Evolutionary conservation across 1,284 basidiomycete species (phyloP), one percentile per base, ranked within the genome.

Genomic region (Rhodotorula mucilaginosa): DNA sequence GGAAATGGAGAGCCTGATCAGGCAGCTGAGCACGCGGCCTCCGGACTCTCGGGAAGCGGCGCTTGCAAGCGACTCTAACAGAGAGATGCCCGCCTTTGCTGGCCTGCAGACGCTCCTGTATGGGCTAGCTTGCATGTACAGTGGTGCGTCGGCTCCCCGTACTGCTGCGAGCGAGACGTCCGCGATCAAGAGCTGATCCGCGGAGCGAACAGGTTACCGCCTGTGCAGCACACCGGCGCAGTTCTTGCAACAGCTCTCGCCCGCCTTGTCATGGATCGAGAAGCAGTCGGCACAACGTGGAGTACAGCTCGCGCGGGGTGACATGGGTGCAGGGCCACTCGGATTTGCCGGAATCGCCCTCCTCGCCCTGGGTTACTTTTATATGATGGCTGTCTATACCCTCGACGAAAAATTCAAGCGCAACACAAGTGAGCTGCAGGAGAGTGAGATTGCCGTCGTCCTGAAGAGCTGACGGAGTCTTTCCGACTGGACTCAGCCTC

Each of bases 341-440:
- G 68, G 59, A 2, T 31, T 68, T 12, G 54, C 51, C 39, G 67
- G 71, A 12, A 34, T 72, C 12, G 5, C 39, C 2, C 31, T 69
- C 1, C 13, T 52, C 49, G 29, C 31, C 1, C 19, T 66, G 3
- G 61, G 67, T 0, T 71, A 65, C 57, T 59, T 48, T 18, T 64
- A 52, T 23, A 1, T 67, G 10, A 49, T 58, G 70, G 5, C 60
- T 2, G 61, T 65, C 18, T 74, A 74, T 56, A 74, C 73, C 13
- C n/a, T 60, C 8, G 73, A 74, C 62, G 65, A 68, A 26, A 72
- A 72, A 49, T 46, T 60, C 47, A 70, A 72, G 57, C 58, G 68
- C n/a, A 74, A 74, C 61, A 13, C 26, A 8, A 58, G 73, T 72
- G 39, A 13, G 69, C 61, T 31, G 3, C 61, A 3, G 3, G 21